A percentile compares a stretch with the other conserved stretches of the same genome.
Conservation (phyloP, 371 early-diverging fungal genomes). For the Mortierella sp. region DNA sequence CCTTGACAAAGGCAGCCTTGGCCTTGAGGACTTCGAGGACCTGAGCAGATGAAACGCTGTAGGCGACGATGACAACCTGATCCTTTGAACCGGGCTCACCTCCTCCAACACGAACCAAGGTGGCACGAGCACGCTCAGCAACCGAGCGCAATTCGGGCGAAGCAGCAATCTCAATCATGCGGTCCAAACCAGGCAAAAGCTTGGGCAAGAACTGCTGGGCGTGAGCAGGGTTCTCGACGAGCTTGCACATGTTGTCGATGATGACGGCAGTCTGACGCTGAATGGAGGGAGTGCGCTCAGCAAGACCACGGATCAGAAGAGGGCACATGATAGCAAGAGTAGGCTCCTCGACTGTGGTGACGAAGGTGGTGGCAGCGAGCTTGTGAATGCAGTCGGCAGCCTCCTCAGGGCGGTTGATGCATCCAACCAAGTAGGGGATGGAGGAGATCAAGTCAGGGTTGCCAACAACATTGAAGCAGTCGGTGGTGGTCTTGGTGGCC, state of each 20-base stretch:
- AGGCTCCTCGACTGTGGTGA: slow-evolving; percentile 79
- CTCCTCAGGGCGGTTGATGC: slow-evolving; percentile 72
- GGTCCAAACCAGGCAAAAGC: slow-evolving; percentile 80
- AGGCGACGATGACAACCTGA: slow-evolving; percentile 34
- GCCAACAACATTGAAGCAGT: slow-evolving; percentile 58
- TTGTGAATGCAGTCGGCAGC: slow-evolving; percentile 71
- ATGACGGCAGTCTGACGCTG: slow-evolving; percentile 85
- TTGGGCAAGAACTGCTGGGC: slow-evolving; percentile 84
- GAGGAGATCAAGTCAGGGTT: slow-evolving; percentile 76
- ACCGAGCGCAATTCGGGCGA: slow-evolving; percentile 82
- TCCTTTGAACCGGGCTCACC: slow-evolving; percentile 52
- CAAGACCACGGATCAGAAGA: slow-evolving; percentile 78
- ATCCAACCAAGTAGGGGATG: slow-evolving; percentile 69
- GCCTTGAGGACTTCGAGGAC: slow-evolving; percentile 40
- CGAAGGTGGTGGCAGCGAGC: slow-evolving; percentile 77
- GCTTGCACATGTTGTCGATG: slow-evolving; percentile 87
- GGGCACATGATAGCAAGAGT: slow-evolving; percentile 86
- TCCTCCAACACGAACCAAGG: slow-evolving; percentile 67
- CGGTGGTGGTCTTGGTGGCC: slow-evolving; percentile 42
- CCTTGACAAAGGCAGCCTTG: slow-evolving; percentile 49
- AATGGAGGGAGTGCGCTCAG: slow-evolving; percentile 68
- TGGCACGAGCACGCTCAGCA: slow-evolving; percentile 64
- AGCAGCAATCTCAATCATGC: slow-evolving; percentile 79
- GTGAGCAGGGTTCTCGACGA: slow-evolving; percentile 80
- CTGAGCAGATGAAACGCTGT: slow-evolving; percentile 35